Evolutionary conservation across 768 basidiomycete genomes (phyloP), one percentile per base, ranked within the genome.

Genomic region (Mycena leptocephala): DNA sequence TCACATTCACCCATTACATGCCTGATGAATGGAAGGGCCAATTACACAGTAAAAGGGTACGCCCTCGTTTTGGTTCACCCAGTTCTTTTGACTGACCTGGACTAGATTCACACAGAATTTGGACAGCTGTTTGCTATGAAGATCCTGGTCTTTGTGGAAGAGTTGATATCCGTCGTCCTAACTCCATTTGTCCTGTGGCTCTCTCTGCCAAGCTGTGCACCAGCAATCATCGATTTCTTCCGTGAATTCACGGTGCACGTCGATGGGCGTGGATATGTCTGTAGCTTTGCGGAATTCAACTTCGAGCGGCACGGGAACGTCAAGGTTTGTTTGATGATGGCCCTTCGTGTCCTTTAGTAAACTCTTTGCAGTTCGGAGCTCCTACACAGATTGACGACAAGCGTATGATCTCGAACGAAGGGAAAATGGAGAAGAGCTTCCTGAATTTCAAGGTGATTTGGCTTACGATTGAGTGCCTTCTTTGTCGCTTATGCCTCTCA

Each of bases 401-500:
- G 79, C 92, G 92, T 74, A 93, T 95, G 89, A 89, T 95, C 80
- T 96, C 95, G 6, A 95, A 95, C 76, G 95, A 98, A 79, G 96
- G 96, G 41, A 99, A 99, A 90, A 99, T 99, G 97, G 98, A 99
- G 89, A 98, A 99, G 87, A 96, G 95, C 83, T 96, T 98, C 87
- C 87, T 98, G 37, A 96, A 95, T 81, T 98, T 98, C 89, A 98
- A 97, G 87, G 93, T 92, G 53, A 55, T 82, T 43, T 13, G 1
- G 16, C 32, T 26, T 26, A 64, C 20, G 70, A 51, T 43, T 11
- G 8, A 35, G 24, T 59, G 24, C 22, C 53, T 63, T 1, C n/a
- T 35, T 22, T 37, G 30, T 20, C 63, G 28, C 51, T 35, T 41
- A 79, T 48, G 61, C 39, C 37, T 18, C 70, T 53, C 5, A 78